These are phyloP conservation scores for Pseudocercospora musae DNA, from an alignment of 2,329 filamentous ascomycete species.

Conservation along the genomic window DNA sequence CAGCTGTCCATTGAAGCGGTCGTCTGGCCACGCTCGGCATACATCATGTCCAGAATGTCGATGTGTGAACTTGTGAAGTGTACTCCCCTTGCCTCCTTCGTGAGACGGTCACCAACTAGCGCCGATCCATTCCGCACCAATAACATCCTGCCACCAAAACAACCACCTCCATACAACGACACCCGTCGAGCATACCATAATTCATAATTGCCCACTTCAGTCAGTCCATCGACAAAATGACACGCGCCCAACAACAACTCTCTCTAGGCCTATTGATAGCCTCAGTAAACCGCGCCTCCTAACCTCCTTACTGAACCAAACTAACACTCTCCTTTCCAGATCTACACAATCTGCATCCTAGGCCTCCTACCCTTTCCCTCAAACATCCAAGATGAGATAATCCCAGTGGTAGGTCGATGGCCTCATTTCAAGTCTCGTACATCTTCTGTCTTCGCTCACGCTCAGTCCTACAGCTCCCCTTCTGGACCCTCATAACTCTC, in stretches of 20 bases:
- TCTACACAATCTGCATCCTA: slow-evolving; percentile 84
- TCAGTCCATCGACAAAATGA: slow-evolving; percentile 58
- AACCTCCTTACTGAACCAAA: slow-evolving; percentile 17
- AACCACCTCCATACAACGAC: neutral
- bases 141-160: neutral
- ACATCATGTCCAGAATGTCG: too few relatives aligned
- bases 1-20: neutral
- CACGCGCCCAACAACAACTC: slow-evolving; percentile 88
- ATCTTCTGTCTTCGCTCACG: neutral
- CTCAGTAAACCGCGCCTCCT: slow-evolving; percentile 68
- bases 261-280: slow-evolving; percentile 82
- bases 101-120: neutral
- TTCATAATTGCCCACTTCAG: neutral
- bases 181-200: neutral
- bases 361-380: slow-evolving; percentile 76
- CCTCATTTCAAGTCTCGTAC: neutral
- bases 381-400: slow-evolving; percentile 75
- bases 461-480: slow-evolving; percentile 64
- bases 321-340: slow-evolving; percentile 50
- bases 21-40: too few relatives aligned
- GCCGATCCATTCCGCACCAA: neutral
- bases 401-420: slow-evolving; percentile 87
- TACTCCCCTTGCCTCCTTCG: neutral
- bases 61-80: too few relatives aligned
- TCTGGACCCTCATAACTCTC: slow-evolving; percentile 88